Evolutionary conservation across 345 rosid genomes (phyloP), one percentile per base, ranked within the genome.

Genomic region (Acer yangbiense): DNA sequence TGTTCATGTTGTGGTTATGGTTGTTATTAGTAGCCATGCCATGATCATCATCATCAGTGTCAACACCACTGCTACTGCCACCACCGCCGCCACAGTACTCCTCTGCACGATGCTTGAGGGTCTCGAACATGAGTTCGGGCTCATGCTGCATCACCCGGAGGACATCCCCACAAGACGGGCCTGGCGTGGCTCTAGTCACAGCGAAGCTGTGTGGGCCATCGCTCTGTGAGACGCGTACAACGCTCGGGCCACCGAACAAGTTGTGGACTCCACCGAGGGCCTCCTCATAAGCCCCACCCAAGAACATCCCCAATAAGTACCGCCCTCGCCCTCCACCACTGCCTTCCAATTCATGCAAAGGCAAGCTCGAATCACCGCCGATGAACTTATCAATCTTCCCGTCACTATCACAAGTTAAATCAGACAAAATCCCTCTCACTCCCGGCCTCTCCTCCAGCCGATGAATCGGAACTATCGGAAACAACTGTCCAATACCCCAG

Each of bases 281-380:
- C 87, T 97, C 98, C 87, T 97, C 94, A 39, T 97, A 97, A 79
- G 99, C 99, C 80, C 99, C 99, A 18, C 97, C 98, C 80, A 97
- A 85, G 72, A 97, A 97, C 99, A 97, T 97, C 75, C 99, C 99
- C 91, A 97, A 60, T 76, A 72, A 93, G 84, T 97, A 97, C 67
- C 74, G n/a, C 18, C 85, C 87, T 60, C 60, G 39, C 29, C 27
- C 82, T 58, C 85, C 86, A 32, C 71, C 63, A 16, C 83, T 76
- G n/a, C 85, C 90, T n/a, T 83, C 89, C 21, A 96, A 77, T 77
- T 93, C 95, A 74, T 97, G 99, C n/a, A 97, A 87, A 0, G 98
- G 98, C 88, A 97, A 77, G 84, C 90, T 91, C 0, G 95, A 79
- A 78, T 91, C 93, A 0, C 98, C 98, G 17, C 98, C 98, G 18